A percentile compares a stretch with the other conserved stretches of the same genome.
phyloP scores from a whole-genome alignment of 2,329 filamentous ascomycete genomes.

The Diaporthe amygdali region DNA sequence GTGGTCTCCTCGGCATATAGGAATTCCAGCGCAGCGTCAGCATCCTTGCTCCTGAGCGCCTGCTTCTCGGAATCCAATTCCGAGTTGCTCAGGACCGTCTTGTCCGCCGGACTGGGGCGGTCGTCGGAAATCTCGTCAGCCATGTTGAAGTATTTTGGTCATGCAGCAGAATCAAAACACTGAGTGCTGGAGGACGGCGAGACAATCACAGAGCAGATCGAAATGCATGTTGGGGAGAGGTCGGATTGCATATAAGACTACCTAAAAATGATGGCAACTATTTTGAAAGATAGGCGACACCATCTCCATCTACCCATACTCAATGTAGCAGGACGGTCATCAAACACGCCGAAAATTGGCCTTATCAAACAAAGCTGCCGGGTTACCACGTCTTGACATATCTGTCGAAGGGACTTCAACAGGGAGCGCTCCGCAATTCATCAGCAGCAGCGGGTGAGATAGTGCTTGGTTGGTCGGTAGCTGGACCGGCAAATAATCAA shows the following conservation, averaged over 20 bases:
- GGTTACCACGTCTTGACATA: neutral
- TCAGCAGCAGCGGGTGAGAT: neutral
- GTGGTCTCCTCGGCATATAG: constrained; percentile 7
- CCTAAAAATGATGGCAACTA: neutral
- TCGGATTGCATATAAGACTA: neutral
- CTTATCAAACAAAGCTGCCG: neutral
- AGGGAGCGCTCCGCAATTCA: neutral
- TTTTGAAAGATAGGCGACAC: neutral
- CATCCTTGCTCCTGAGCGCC: constrained; percentile 1
- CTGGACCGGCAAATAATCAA: constrained; percentile 1
- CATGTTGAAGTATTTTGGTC: neutral
- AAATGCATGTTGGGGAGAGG: too few relatives aligned
- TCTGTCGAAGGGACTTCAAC: neutral
- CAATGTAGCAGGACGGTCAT: neutral
- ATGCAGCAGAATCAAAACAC: neutral
- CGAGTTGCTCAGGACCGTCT: neutral
- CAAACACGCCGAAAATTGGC: neutral
- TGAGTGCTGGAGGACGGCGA: neutral
- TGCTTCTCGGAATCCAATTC: constrained; percentile 22
- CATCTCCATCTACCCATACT: neutral
- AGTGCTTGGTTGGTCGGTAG: neutral
- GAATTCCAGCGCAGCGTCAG: constrained; percentile 23
- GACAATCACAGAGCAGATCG: neutral
- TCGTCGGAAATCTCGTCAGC: neutral
- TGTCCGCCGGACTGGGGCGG: neutral